These are phyloP conservation scores for Dipodascus albidus DNA, from an alignment of 805 yeast species.

Conservation along the genomic window DNA sequence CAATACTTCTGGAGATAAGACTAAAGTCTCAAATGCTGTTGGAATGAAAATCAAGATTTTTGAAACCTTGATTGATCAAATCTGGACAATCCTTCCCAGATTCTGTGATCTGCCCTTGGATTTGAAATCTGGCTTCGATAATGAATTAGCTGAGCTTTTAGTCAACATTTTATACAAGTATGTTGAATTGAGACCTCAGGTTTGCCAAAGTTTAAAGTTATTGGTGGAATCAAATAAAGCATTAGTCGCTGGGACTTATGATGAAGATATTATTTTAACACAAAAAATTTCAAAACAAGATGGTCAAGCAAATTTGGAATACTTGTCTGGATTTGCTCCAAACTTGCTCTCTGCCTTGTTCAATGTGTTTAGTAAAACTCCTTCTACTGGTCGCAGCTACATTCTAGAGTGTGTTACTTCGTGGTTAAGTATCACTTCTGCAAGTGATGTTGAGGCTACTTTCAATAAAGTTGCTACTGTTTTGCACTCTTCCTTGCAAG, in stretches of 20 bases:
- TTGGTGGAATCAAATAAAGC: slow-evolving; percentile 67
- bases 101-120: slow-evolving; percentile 84
- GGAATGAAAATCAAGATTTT: slow-evolving; percentile 60
- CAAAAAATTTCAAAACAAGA: slow-evolving; percentile 47
- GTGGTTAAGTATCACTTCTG: slow-evolving; percentile 57
- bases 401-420: slow-evolving; percentile 79
- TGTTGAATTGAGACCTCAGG: slow-evolving; percentile 63
- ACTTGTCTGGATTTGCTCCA: slow-evolving; percentile 45
- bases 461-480: slow-evolving; percentile 79
- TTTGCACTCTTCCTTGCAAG: slow-evolving; percentile 51
- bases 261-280: slow-evolving; percentile 45
- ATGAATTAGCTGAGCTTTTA: slow-evolving; percentile 64
- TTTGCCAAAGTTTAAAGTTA: slow-evolving; percentile 71
- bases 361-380: slow-evolving; percentile 86
- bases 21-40: slow-evolving; percentile 10
- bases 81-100: slow-evolving; percentile 84
- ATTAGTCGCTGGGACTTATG: slow-evolving; percentile 49
- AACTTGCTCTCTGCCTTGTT: slow-evolving; percentile 79
- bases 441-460: slow-evolving; percentile 56
- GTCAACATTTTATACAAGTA: slow-evolving; percentile 65
- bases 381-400: slow-evolving; percentile 71
- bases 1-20: slow-evolving; percentile 15
- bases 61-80: slow-evolving; percentile 77
- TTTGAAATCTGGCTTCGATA: slow-evolving; percentile 49
- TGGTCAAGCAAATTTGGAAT: slow-evolving; percentile 48